phyloP scores from a whole-genome alignment of 331 rosid species.

The Pyracantha coccinea region DNA sequence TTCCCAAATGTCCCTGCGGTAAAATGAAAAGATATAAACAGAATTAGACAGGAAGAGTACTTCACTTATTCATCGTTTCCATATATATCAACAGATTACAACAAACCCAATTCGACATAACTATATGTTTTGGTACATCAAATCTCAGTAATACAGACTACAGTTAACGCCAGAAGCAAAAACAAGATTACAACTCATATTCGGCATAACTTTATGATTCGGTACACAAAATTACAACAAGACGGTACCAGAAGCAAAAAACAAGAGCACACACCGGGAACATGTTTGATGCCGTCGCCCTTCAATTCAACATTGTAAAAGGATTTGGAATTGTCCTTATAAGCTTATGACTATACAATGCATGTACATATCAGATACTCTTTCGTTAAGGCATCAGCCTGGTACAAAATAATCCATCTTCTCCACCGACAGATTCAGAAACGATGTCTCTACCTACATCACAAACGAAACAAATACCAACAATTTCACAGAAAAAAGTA shows the following conservation, averaged over 20 bases:
- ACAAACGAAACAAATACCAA: not conserved
- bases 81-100: too few relatives aligned
- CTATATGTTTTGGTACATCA: too few relatives aligned
- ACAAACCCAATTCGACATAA: too few relatives aligned
- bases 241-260: not conserved
- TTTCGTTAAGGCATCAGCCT: conserved; percentile 40
- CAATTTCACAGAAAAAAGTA: not conserved
- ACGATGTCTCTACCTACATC: conserved; percentile 73
- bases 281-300: not conserved
- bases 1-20: too few relatives aligned
- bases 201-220: not conserved
- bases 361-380: conserved; percentile 35
- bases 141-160: too few relatives aligned
- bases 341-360: conserved; percentile 6
- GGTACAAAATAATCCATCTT: conserved; percentile 92
- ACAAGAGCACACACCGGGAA: not conserved
- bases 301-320: not conserved
- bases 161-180: not conserved
- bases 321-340: too few relatives aligned
- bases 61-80: too few relatives aligned
- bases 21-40: too few relatives aligned
- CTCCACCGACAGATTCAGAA: conserved; percentile 77
- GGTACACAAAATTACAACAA: not conserved
- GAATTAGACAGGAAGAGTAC: too few relatives aligned
- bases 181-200: not conserved